These are phyloP conservation scores for Ormosia semicastrata DNA, from an alignment of 306 rosid genomes.

Conservation along the genomic window DNA sequence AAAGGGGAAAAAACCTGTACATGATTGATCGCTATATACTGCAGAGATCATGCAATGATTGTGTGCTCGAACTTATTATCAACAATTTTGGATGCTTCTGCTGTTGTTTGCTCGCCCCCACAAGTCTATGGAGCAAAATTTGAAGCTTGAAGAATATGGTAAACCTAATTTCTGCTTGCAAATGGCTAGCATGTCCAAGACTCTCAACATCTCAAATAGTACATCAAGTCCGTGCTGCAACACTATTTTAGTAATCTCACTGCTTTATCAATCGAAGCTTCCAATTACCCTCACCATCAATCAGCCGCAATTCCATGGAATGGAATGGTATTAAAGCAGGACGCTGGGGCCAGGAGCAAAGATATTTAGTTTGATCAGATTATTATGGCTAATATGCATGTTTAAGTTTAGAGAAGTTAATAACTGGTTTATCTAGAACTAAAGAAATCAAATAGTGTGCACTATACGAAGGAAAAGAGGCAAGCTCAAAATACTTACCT, in stretches of 20 bases:
- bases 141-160: constrained; percentile 22
- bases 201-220: constrained; percentile 26
- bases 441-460: background rate
- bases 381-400: background rate
- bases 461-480: background rate
- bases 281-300: constrained; percentile 99
- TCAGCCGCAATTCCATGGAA: constrained; percentile 75
- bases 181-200: constrained; percentile 22
- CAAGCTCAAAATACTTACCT: background rate
- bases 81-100: constrained; percentile 11
- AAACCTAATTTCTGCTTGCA: constrained; percentile 25
- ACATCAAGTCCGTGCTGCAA: constrained; percentile 23
- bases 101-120: constrained; percentile 18
- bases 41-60: constrained; percentile 2
- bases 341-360: constrained; percentile 53
- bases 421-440: constrained; percentile 5
- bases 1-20: constrained; percentile 28
- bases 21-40: constrained; percentile 24
- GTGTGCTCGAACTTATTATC: constrained; percentile 2
- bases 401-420: background rate
- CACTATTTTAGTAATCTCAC: constrained; percentile 28
- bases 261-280: constrained; percentile 78
- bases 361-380: constrained; percentile 22
- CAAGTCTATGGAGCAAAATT: constrained; percentile 11
- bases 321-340: constrained; percentile 97